Base-by-base conservation (phyloP, 108 stramenopile species). In the Schizochytrium sp. region DNA sequence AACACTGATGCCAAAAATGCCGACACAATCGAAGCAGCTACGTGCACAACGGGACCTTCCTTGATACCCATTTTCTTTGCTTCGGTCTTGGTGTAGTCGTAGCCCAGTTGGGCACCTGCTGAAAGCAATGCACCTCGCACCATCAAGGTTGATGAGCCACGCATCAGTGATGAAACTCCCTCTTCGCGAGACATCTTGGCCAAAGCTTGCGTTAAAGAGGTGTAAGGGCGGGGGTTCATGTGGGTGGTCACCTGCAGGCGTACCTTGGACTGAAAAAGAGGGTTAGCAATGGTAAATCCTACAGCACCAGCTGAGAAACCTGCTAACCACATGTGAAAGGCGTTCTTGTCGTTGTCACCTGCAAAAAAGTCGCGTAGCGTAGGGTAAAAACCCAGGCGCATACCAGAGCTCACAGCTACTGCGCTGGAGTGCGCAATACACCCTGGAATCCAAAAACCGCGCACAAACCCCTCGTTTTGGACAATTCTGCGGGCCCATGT, bases 371-470 rank as follows among this genome's bases (percentile, higher is more conserved):
- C 76, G 76, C 76, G 76, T 8, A 83, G 3, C 45, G 76, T 83
- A n/a, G 76, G 76, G 47, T 83, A 83, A 38, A 83, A 55, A 5
- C 76, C 76, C 50, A 83, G 76, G 15, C 76, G 47, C 50, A 83
- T 55, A 5, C 76, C 76, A 1, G 76, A 83, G 76, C 76, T 83
- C 17, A 83, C 53, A 5, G 76, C 76, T 53, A 83, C 76, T 7
- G 76, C 76, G 53, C 76, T 83, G 50, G 76, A 83, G 76, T 83
- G 76, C 15, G 76, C 76, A 47, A 83, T 38, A 53, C 76, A 83
- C 28, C 76, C 76, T 10, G 76, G 76, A 38, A 83, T 28, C 76
- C 76, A 83, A 38, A 83, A 55, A 47, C 76, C 76, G 28, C 76
- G 76, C 3, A 83, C 76, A 38, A 83, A 55, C 38, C 76, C 76